These are phyloP conservation scores for Eragrostis nindensis DNA, from an alignment of 176 grass and related monocot species.

Conservation along the genomic window DNA sequence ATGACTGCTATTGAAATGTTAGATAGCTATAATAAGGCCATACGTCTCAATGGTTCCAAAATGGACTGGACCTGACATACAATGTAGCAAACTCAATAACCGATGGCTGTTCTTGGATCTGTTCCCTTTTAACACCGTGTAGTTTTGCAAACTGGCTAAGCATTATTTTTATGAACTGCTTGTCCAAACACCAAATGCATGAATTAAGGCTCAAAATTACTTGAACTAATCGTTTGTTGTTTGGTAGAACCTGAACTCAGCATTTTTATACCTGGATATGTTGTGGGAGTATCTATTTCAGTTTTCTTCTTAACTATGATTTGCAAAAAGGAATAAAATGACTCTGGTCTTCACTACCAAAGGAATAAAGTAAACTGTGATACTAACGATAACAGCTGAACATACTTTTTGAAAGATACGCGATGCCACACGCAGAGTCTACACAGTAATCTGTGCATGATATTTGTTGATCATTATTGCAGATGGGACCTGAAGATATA, in stretches of 20 bases:
- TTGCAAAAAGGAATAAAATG: not conserved
- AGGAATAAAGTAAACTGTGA: not conserved
- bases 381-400: not conserved
- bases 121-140: not conserved
- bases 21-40: not conserved
- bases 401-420: not conserved
- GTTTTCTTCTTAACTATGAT: not conserved
- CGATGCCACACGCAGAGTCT: not conserved
- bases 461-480: constrained; percentile 16
- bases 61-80: not conserved
- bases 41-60: not conserved
- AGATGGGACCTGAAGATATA: constrained; percentile 73
- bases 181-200: not conserved
- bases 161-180: not conserved
- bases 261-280: constrained; percentile 28
- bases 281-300: not conserved
- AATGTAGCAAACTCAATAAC: not conserved
- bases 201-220: not conserved
- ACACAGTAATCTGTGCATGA: not conserved
- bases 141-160: not conserved
- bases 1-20: not conserved
- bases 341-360: not conserved
- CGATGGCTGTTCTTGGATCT: not conserved
- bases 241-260: not conserved
- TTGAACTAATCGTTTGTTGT: not conserved